Conservation (phyloP, 1,284 basidiomycete species). For the Microbotryum violaceum region DNA sequence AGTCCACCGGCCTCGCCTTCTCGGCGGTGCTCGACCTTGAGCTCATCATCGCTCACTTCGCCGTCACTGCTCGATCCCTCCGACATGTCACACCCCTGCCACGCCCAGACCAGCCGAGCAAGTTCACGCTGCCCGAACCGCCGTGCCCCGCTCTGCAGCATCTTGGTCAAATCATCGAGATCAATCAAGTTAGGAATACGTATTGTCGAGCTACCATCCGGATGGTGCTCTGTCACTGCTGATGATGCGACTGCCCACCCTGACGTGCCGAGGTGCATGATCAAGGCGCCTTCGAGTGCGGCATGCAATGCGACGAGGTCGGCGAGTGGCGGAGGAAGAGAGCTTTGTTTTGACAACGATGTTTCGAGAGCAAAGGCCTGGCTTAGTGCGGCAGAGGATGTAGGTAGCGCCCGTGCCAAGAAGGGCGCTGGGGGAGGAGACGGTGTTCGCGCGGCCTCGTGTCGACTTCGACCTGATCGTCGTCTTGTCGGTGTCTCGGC, state of each 20-base stretch:
- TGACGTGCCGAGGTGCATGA: constrained; percentile 25
- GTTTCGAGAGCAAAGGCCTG: not conserved
- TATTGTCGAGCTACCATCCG: constrained; percentile 7
- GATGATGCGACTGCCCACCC: constrained; percentile 25
- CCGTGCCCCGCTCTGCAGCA: constrained; percentile 15
- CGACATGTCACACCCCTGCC: constrained; percentile 19
- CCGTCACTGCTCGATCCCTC: not conserved
- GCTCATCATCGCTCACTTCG: not conserved
- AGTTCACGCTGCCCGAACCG: constrained; percentile 22
- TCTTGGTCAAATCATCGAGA: constrained; percentile 16
- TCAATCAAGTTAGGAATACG: constrained; percentile 27
- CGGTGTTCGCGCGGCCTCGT: constrained; percentile 1
- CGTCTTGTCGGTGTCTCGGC: too few species aligned
- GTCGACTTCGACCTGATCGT: too few species aligned
- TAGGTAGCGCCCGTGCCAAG: constrained; percentile 8
- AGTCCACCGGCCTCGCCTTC: constrained; percentile 20
- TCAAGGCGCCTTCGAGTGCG: constrained; percentile 22
- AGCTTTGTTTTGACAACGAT: not conserved
- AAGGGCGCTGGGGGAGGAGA: constrained; percentile 3
- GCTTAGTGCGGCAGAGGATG: constrained; percentile 7
- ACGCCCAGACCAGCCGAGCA: constrained; percentile 21
- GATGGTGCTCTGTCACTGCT: not conserved
- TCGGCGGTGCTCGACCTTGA: constrained; percentile 1
- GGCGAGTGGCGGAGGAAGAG: constrained; percentile 12
- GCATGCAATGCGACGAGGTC: constrained; percentile 24